Percentiles rank a stretch among this genome's conserved stretches.
These are phyloP conservation scores for Castanea mollissima DNA, from an alignment of 306 rosid species.

Conservation along the genomic window DNA sequence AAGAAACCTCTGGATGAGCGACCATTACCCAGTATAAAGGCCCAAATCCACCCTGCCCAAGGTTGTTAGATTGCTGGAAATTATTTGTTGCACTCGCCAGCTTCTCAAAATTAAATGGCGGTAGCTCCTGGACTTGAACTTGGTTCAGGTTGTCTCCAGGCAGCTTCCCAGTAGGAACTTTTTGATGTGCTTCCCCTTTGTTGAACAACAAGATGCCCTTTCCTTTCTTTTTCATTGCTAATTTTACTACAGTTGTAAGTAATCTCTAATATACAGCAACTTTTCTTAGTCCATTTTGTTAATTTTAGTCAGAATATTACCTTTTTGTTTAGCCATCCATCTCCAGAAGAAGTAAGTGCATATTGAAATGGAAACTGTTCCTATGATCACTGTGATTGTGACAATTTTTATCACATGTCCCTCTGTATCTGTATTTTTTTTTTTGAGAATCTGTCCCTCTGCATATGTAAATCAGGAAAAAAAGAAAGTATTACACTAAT, in stretches of 20 bases:
- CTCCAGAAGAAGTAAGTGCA: not conserved
- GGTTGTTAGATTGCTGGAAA: slow-evolving; percentile 4
- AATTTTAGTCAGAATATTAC: not conserved
- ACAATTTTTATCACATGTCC: not conserved
- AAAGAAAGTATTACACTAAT: too few species aligned
- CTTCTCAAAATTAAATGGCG: too few species aligned
- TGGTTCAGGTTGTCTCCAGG: too few species aligned
- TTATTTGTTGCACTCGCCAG: too few species aligned
- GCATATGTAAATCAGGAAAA: not conserved
- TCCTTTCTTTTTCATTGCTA: not conserved
- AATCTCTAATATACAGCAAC: too few species aligned
- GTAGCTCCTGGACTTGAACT: too few species aligned
- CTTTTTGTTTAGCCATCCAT: not conserved
- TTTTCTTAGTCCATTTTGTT: not conserved
- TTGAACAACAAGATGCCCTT: too few species aligned
- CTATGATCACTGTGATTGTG: too few species aligned
- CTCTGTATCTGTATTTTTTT: not conserved
- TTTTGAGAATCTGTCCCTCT: too few species aligned
- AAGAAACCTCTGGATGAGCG: not conserved
- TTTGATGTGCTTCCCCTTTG: too few species aligned
- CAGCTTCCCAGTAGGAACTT: too few species aligned
- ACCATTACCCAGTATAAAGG: slow-evolving; percentile 23
- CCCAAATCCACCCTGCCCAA: slow-evolving; percentile 34
- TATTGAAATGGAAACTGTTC: too few species aligned
- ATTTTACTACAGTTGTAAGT: not conserved